Evolutionary conservation across 208 protist genomes (phyloP), one percentile per base, ranked within the genome.

Genomic region (Crithidia sp.): DNA sequence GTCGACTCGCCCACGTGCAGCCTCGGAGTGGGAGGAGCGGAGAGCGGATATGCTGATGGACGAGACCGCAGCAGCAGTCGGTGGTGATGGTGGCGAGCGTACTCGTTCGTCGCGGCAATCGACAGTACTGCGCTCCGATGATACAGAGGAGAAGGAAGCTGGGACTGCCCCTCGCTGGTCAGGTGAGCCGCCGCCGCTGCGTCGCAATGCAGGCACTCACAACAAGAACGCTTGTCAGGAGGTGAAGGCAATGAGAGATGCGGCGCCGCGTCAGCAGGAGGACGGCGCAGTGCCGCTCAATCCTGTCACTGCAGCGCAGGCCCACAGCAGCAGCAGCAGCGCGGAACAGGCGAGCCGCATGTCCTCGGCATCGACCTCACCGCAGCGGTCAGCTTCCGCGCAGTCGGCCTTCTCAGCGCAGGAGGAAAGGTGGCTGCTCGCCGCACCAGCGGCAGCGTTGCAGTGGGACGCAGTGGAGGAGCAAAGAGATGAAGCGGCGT

Each of bases 301-400:
- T 1, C 1, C 28, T 28, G 1, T 28, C 28, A 1, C 28, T 28
- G 1, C 28, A 28, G 28, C 28, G 28, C 28, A 28, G 28, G 28
- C 28, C 28, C 28, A 28, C 28, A 28, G 45, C 45, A 49, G 9
- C n/a, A 17, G 37, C 62, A 56, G 49, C 64, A 50, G 45, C 41
- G 9, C 43, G 6, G 65, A 19, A 12, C 40, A 19, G 28, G 66
- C 65, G 7, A 65, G 53, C 28, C 28, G 28, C n/a, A 56, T 54
- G 47, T 66, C 63, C 39, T 64, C 71, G 9, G 71, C 63, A 19
- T 65, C 71, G 4, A 70, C 54, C 4, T 67, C 56, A 6, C 71
- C 63, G 54, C 53, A 28, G 47, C 63, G 19, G 50, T 52, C 14
- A 36, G 28, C 28, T 1, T 28, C 28, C 28, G 28, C 28, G 28